Evolutionary conservation across 208 protist genomes (phyloP).

Genomic region (Acanthamoeba healyi): DNA sequence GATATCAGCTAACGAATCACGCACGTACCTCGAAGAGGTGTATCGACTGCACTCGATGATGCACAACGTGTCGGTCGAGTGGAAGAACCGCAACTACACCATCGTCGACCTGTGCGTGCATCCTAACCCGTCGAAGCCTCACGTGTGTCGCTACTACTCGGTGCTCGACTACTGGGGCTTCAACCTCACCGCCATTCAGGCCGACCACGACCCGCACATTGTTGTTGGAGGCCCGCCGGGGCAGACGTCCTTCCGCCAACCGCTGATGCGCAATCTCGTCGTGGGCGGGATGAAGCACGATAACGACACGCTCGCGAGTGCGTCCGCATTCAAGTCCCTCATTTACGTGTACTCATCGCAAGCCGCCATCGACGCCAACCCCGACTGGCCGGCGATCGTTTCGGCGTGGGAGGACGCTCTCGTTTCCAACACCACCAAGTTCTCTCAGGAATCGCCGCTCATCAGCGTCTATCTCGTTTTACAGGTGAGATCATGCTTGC

Average conservation of each 20-base stretch:
- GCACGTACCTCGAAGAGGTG: slow-evolving; percentile 53
- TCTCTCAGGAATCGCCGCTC: slow-evolving; percentile 5
- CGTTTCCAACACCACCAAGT: neutral
- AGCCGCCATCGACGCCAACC: neutral
- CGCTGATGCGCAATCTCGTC: slow-evolving; percentile 29
- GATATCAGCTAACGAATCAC: neutral
- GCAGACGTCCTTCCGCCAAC: slow-evolving; percentile 44
- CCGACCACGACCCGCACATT: neutral
- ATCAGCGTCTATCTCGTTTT: slow-evolving; percentile 8
- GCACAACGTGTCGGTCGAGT: slow-evolving; percentile 22
- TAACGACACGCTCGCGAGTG: neutral
- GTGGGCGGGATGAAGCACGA: neutral
- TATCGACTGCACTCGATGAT: slow-evolving; percentile 25
- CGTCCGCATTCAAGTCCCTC: slow-evolving; percentile 54
- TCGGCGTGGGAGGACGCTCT: slow-evolving; percentile 8
- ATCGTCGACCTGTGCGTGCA: slow-evolving; percentile 50
- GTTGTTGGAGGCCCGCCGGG: neutral
- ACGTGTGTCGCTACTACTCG: slow-evolving; percentile 32
- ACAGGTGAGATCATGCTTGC: neutral
- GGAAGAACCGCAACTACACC: slow-evolving; percentile 23
- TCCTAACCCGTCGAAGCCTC: neutral
- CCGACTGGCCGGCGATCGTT: neutral
- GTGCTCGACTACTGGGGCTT: slow-evolving; percentile 63
- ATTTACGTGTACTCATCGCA: neutral
- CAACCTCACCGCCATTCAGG: slow-evolving; percentile 30